Base-by-base conservation (phyloP, 495 filamentous ascomycete species). In the Hyaloscypha bicolor region DNA sequence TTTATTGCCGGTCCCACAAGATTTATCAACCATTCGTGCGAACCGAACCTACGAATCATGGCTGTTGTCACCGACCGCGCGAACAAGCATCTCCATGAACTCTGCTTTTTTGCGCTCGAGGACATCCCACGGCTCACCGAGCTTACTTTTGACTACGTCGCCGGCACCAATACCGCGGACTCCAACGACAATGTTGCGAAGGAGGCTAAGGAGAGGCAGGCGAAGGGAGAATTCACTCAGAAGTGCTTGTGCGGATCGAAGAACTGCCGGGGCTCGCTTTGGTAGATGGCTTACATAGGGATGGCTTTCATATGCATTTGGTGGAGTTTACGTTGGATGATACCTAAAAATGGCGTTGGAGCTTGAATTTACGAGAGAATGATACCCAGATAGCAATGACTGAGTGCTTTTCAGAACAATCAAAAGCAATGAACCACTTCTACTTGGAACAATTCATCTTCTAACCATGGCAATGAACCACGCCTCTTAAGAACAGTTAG, bases 111-210 rank as follows among this genome's bases (percentile, higher is more conserved):
- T 69, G 91, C 94, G 0, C 78, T 87, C 8, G 74, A 82, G 9
- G 86, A 91, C 39, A 93, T 99, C 32, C 78, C 81, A 0, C 81
- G 86, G 2, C 82, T 81, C 3, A 88, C 87, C 6, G 94, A 98
- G 73, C 71, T 98, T 12, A 96, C 91, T 0, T 97, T 98, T 63
- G 92, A 96, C 71, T 98, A 98, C 69, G 85, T 88, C 57, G 86
- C 88, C 56, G 84, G 83, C 3, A 71, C 80, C 8, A 78, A 19
- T 12, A 48, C 42, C 16, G 42, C 42, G 16, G 42, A 19, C 4
- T 6, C 9, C 42, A 48, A 48, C 16, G 42, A 6, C 16, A 48
- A 6, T 19, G 42, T 48, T 48, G 42, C 16, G 16, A 48, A 48
- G 42, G 16, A 48, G 42, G 42, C 42, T 19, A 19, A 48, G 42